Evolutionary conservation across 2,329 filamentous ascomycete species (phyloP).

Genomic region (Endocalyx cinctus): DNA sequence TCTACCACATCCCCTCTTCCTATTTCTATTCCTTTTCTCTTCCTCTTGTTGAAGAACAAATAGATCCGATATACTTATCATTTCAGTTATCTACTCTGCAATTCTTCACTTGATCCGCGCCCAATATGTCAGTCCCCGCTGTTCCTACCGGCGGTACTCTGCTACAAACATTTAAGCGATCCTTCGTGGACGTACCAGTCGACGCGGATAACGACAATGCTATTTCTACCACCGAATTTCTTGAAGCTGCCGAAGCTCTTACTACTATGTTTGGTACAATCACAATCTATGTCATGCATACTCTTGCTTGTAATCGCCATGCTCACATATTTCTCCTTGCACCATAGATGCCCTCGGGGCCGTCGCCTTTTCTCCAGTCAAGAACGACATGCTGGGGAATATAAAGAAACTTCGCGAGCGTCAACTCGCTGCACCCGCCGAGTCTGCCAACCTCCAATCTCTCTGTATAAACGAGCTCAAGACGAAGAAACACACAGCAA

Average conservation of each 20-base stretch:
- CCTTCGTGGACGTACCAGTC: constrained; percentile 78
- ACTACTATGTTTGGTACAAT: constrained; percentile 76
- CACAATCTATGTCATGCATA: neutral
- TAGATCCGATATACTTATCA: neutral
- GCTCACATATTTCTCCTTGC: neutral
- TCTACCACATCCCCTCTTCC: constrained; percentile 1
- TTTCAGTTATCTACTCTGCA: no score
- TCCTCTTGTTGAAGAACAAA: constrained; percentile 1
- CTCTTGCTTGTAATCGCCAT: no score
- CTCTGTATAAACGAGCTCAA: constrained; percentile 85
- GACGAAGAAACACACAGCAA: constrained; percentile 80
- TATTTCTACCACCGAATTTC: constrained; percentile 79
- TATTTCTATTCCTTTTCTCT: constrained; percentile 1
- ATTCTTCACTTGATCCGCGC: constrained; percentile 6
- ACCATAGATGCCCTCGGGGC: constrained; percentile 56
- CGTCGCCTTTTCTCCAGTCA: constrained; percentile 83
- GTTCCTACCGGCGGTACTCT: constrained; percentile 69
- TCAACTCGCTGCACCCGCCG: constrained; percentile 69
- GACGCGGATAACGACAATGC: constrained; percentile 69
- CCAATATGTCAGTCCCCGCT: constrained; percentile 47
- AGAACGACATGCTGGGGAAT: constrained; percentile 86
- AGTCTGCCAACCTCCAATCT: constrained; percentile 80
- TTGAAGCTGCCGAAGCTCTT: constrained; percentile 84
- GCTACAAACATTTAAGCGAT: constrained; percentile 78
- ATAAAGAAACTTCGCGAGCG: constrained; percentile 90